Evolutionary conservation across 2,329 filamentous ascomycete species (phyloP).

Genomic region (Calonectria ilicicola): DNA sequence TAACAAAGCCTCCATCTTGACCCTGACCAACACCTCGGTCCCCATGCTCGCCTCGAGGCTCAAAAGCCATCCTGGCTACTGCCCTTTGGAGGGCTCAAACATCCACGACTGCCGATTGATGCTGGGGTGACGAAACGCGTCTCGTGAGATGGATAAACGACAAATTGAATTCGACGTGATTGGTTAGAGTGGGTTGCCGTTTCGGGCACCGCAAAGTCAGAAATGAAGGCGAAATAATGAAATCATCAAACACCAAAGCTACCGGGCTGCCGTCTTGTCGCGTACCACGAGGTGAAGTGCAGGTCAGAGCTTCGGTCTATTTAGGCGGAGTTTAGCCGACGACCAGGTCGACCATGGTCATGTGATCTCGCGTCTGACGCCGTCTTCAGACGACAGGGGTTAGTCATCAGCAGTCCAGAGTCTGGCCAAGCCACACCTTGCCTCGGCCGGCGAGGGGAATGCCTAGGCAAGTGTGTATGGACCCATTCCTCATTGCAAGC

Average conservation of each 20-base stretch:
- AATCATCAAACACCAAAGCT: conserved; percentile 15
- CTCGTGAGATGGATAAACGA: conserved; percentile 21
- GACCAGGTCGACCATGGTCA: not conserved
- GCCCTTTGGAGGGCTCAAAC: conserved; percentile 33
- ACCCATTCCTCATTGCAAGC: not conserved
- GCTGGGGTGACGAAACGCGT: conserved; percentile 33
- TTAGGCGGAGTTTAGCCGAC: conserved; percentile 28
- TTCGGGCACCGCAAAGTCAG: conserved; percentile 1
- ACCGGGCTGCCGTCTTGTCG: conserved; percentile 12
- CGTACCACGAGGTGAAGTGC: conserved; percentile 24
- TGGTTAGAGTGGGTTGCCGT: conserved; percentile 2
- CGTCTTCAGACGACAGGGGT: not conserved
- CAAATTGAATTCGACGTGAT: not conserved
- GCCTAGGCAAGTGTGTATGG: not conserved
- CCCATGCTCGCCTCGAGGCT: conserved; percentile 63
- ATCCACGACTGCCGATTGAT: conserved; percentile 35
- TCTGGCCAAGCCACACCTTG: not conserved
- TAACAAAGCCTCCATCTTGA: conserved; percentile 59
- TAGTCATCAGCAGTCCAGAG: conserved; percentile 15
- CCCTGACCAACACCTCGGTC: conserved; percentile 53
- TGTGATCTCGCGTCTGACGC: conserved; percentile 11
- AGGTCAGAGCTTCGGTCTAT: not conserved
- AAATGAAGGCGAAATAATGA: conserved; percentile 15
- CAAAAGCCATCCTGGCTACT: conserved; percentile 62
- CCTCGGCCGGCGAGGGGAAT: not conserved